Evolutionary conservation across 2,329 filamentous ascomycete genomes (phyloP).

Genomic region (Xylaria arbuscula): DNA sequence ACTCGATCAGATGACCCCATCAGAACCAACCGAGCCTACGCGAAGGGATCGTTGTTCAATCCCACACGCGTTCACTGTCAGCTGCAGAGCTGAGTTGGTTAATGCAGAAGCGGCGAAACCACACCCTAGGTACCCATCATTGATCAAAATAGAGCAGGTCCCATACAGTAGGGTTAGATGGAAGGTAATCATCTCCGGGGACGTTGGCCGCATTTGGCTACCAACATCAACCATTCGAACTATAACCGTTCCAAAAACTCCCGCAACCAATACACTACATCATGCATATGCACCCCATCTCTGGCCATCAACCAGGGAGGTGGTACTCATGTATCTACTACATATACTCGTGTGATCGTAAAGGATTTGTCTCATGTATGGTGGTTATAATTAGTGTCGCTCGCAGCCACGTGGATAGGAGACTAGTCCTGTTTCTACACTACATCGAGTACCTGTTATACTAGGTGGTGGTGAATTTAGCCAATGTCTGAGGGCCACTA

Average conservation of each 20-base stretch:
- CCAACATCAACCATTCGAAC: constrained; percentile 19
- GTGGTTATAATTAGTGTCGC: constrained; percentile 34
- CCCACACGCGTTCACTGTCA: constrained; percentile 23
- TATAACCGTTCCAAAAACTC: constrained; percentile 24
- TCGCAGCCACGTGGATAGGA: constrained; percentile 36
- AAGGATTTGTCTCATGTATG: constrained; percentile 31
- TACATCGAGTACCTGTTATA: constrained; percentile 1
- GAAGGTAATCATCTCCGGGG: not conserved
- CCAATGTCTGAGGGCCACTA: constrained; percentile 16
- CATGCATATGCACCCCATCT: constrained; percentile 35
- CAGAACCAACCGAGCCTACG: constrained; percentile 19
- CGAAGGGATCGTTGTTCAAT: constrained; percentile 20
- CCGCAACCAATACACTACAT: constrained; percentile 20
- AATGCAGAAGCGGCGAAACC: constrained; percentile 28
- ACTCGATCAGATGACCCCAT: constrained; percentile 15
- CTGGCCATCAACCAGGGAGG: not conserved
- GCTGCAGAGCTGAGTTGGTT: constrained; percentile 31
- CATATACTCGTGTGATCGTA: constrained; percentile 25
- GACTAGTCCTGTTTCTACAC: constrained; percentile 13
- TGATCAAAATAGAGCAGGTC: constrained; percentile 5
- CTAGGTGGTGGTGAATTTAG: constrained; percentile 4
- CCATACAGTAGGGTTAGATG: not conserved
- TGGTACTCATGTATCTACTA: constrained; percentile 16
- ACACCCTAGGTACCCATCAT: constrained; percentile 22
- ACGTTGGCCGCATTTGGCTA: not conserved